Evolutionary conservation across 495 filamentous ascomycete genomes (phyloP).

Genomic region (Aspergillus panamensis): DNA sequence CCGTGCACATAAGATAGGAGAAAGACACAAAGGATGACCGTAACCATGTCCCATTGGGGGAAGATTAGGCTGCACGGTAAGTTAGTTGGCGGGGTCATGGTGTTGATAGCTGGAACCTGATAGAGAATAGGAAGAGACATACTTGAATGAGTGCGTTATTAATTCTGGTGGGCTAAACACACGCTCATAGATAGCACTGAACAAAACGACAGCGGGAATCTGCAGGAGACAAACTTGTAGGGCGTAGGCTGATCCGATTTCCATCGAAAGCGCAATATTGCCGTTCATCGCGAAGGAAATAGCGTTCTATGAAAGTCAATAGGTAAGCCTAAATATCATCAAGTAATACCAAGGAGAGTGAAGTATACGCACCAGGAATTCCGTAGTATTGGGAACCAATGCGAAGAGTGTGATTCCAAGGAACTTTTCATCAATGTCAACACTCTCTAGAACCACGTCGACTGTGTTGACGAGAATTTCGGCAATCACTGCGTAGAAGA

Average conservation of each 20-base stretch:
- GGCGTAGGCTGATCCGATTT: constrained; percentile 96
- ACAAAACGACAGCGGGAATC: constrained; percentile 88
- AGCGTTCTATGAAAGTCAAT: constrained; percentile 63
- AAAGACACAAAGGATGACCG: constrained; percentile 96
- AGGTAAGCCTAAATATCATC: constrained; percentile 30
- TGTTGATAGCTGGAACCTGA: background rate
- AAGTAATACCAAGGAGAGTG: background rate
- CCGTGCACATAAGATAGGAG: constrained; percentile 96
- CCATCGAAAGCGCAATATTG: constrained; percentile 99
- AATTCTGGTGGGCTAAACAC: constrained; percentile 56
- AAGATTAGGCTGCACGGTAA: constrained; percentile 72
- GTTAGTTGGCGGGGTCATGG: background rate
- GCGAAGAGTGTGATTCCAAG: constrained; percentile 96
- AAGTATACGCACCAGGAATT: constrained; percentile 75
- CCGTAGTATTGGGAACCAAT: constrained; percentile 95
- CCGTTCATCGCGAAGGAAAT: constrained; percentile 99
- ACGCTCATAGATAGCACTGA: constrained; percentile 63
- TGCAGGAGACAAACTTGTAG: constrained; percentile 97
- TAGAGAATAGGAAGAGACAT: constrained; percentile 22
- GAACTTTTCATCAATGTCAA: constrained; percentile 96
- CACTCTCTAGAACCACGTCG: constrained; percentile 83
- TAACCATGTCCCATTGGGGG: constrained; percentile 99
- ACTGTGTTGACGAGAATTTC: constrained; percentile 97
- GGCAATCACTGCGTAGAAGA: constrained; percentile 92
- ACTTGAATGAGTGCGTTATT: constrained; percentile 75